Conservation (phyloP, 192 early-diverging fungal species). For the Funneliformis mosseae region DNA sequence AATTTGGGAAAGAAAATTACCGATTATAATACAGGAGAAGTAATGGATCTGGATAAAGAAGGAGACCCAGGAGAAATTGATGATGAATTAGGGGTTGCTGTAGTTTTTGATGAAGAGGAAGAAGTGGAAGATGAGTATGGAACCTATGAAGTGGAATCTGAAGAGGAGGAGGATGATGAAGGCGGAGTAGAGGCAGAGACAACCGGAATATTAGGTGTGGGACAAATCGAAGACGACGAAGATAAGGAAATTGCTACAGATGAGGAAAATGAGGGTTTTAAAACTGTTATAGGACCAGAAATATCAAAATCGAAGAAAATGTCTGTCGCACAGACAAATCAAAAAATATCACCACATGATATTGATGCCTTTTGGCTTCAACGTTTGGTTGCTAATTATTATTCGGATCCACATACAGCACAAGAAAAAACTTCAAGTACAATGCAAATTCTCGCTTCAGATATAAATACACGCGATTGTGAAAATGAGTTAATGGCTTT, state of each 20-base stretch:
- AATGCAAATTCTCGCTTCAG: constrained; percentile 70
- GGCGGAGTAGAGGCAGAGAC: constrained; percentile 52
- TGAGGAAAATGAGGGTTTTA: constrained; percentile 60
- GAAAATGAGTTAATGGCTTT: constrained; percentile 97
- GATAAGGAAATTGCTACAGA: constrained; percentile 54
- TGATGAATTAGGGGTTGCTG: constrained; percentile 90
- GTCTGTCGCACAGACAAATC: constrained; percentile 36
- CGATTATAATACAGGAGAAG: constrained; percentile 71
- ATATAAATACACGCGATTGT: constrained; percentile 74
- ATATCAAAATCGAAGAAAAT: constrained; percentile 49
- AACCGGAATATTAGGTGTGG: constrained; percentile 42
- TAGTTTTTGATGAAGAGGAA: constrained; percentile 95
- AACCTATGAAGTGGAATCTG: constrained; percentile 64
- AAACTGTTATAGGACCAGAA: constrained; percentile 47
- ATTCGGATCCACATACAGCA: constrained; percentile 80
- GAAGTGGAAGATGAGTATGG: constrained; percentile 81
- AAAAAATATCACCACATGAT: constrained; percentile 68
- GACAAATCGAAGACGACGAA: constrained; percentile 51
- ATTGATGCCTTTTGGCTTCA: constrained; percentile 99
- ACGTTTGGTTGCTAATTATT: constrained; percentile 78
- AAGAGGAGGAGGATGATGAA: constrained; percentile 60
- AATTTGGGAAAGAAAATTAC: constrained; percentile 95
- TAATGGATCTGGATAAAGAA: constrained; percentile 60
- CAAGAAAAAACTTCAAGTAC: constrained; percentile 87
- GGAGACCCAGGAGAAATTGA: constrained; percentile 65